Evolutionary conservation across 352 stramenopile species (phyloP), one percentile per base, ranked within the genome.

Genomic region (Phytopythium chamaehyphon): DNA sequence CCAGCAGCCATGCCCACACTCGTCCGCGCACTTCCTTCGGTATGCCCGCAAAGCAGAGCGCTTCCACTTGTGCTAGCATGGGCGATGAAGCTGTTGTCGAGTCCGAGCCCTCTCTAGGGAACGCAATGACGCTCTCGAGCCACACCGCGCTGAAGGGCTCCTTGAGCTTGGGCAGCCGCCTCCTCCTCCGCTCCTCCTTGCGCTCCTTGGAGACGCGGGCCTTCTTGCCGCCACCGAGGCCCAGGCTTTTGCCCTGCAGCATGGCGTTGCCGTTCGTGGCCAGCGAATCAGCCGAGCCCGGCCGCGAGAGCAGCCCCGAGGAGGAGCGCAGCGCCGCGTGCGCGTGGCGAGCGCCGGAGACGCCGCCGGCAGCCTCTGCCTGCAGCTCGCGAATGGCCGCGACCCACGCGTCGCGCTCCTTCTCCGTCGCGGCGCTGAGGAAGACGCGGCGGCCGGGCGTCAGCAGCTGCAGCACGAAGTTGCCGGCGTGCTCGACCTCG

Each of bases 21-120:
- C 84, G 82, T 5, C 84, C 84, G 35, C 84, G 76, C 10, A 93
- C 45, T 49, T 95, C 80, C 52, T 95, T 95, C 2, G 84, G 84
- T 18, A 94, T 89, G 0, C 84, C 84, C 0, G 74, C 77, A 58
- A 91, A 90, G 56, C 82, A 93, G 3, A 94, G 55, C 18, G 72
- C 77, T 48, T 92, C 80, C 2, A 93, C 35, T 6, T 73, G 37
- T 10, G 35, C 14, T 1, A 21, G 37, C 22, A 44, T 36, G 7
- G 18, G 21, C 22, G 42, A 47, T 15, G 42, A 6, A 11, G 31
- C n/a, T 15, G 26, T 19, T 18, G 28, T 19, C 11, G 28, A 14
- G 11, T 64, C 57, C 9, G 63, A 38, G 40, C 67, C 46, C 9
- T 66, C 61, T 7, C 61, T 56, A 22, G 64, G 71, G 14, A 60